Evolutionary conservation across 1,284 basidiomycete genomes (phyloP).

Genomic region (Cronartium quercuum): DNA sequence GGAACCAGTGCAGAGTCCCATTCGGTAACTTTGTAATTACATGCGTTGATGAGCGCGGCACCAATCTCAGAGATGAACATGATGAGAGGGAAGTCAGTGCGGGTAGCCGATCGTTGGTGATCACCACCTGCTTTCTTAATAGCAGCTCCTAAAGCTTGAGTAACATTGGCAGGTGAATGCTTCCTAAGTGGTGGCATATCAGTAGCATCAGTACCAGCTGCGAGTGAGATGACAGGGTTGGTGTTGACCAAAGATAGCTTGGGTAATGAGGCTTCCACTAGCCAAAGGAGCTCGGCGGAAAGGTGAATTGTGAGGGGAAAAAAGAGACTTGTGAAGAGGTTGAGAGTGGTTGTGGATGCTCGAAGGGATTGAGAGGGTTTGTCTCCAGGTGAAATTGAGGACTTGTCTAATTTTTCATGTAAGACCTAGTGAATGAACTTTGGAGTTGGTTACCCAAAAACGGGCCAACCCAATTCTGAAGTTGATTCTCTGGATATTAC

Average conservation of each 20-base stretch:
- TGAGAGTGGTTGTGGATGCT: neutral
- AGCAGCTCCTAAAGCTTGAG: conserved; percentile 62
- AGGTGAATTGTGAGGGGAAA: neutral
- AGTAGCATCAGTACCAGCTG: conserved; percentile 69
- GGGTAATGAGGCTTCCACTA: neutral
- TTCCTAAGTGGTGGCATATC: conserved; percentile 76
- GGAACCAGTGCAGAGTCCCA: conserved; percentile 73
- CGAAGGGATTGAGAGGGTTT: neutral
- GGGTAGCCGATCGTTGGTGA: conserved; percentile 50
- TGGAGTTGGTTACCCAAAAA: too few species aligned
- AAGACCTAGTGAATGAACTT: too few species aligned
- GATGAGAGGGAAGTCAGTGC: conserved; percentile 54
- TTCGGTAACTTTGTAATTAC: conserved; percentile 81
- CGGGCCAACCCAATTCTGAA: too few species aligned
- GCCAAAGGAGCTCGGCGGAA: neutral
- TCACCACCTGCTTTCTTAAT: conserved; percentile 72
- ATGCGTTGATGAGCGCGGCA: conserved; percentile 75
- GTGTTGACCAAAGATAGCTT: neutral
- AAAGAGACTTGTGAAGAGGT: neutral
- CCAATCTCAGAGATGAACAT: conserved; percentile 73
- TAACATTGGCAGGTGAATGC: conserved; percentile 63
- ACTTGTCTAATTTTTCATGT: too few species aligned
- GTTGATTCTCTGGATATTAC: too few species aligned
- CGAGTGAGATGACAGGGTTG: neutral
- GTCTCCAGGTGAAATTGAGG: too few species aligned